phyloP scores from a whole-genome alignment of 2,329 filamentous ascomycete species.

The Chaetomium olivaceum region DNA sequence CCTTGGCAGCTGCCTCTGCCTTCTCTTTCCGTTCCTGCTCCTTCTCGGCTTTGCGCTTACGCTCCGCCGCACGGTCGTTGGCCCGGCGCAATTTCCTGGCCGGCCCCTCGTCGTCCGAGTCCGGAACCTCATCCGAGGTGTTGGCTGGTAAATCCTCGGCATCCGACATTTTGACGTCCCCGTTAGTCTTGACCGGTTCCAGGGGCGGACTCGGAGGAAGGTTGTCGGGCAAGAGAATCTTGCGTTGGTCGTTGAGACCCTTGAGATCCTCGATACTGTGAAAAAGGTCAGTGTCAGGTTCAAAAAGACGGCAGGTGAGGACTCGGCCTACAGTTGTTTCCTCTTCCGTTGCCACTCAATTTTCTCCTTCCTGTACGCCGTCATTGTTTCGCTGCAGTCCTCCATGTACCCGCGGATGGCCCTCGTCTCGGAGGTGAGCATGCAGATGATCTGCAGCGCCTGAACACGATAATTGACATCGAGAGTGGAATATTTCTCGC shows the following conservation, averaged over 20 bases:
- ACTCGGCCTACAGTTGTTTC: slow-evolving; percentile 58
- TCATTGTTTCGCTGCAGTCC: slow-evolving; percentile 92
- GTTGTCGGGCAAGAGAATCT: slow-evolving; percentile 72
- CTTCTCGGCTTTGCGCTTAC: slow-evolving; percentile 73
- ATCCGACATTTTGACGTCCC: slow-evolving; percentile 63
- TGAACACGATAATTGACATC: slow-evolving; percentile 81
- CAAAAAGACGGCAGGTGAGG: neutral
- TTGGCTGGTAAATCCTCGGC: slow-evolving; percentile 63
- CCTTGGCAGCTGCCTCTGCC: slow-evolving; percentile 63
- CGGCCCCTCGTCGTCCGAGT: slow-evolving; percentile 68
- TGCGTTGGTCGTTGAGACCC: slow-evolving; percentile 69
- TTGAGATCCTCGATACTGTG: slow-evolving; percentile 70
- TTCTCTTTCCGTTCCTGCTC: slow-evolving; percentile 69
- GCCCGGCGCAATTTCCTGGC: slow-evolving; percentile 55
- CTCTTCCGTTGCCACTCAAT: slow-evolving; percentile 85
- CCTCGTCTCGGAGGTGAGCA: slow-evolving; percentile 83
- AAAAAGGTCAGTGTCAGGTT: slow-evolving; percentile 22
- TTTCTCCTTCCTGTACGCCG: slow-evolving; percentile 89
- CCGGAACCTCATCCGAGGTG: slow-evolving; percentile 62
- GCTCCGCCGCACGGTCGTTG: slow-evolving; percentile 68
- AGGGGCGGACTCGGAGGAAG: slow-evolving; percentile 62
- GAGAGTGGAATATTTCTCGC: slow-evolving; percentile 69
- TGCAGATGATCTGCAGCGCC: slow-evolving; percentile 80
- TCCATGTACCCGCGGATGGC: slow-evolving; percentile 86
- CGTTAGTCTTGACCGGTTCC: slow-evolving; percentile 52